phyloP scores from a whole-genome alignment of 2,329 filamentous ascomycete genomes.

The Neurospora sp. region DNA sequence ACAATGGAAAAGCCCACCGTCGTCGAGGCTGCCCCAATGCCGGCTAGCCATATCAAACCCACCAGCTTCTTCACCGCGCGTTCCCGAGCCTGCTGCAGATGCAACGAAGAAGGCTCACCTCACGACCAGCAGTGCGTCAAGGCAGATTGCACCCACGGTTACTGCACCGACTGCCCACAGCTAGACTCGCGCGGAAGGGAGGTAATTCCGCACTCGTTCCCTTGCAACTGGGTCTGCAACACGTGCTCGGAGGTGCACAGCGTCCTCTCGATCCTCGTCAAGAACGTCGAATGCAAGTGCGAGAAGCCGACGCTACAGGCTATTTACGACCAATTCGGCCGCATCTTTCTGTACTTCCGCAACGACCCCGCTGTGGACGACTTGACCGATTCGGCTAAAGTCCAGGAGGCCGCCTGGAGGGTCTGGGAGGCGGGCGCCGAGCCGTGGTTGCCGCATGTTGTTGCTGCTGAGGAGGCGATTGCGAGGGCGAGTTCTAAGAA shows the following conservation, averaged over 20 bases:
- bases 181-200: slow-evolving; percentile 3
- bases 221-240: slow-evolving; percentile 17
- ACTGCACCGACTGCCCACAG: slow-evolving; percentile 5
- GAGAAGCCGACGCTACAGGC: slow-evolving; percentile 16
- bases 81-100: not conserved
- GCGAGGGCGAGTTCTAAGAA: slow-evolving; percentile 2
- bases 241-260: slow-evolving; percentile 13
- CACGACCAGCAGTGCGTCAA: not conserved
- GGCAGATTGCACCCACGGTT: slow-evolving; percentile 2
- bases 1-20: not conserved
- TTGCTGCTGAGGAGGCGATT: slow-evolving; percentile 3
- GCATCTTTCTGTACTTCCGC: slow-evolving; percentile 19
- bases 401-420: slow-evolving; percentile 15
- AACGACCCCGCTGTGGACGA: slow-evolving; percentile 17
- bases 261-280: slow-evolving; percentile 10
- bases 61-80: not conserved
- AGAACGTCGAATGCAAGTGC: slow-evolving; percentile 8
- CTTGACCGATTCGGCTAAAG: slow-evolving; percentile 12
- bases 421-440: slow-evolving; percentile 14
- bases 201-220: slow-evolving; percentile 13
- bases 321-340: slow-evolving; percentile 20
- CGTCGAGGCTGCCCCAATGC: not conserved
- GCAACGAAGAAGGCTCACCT: not conserved
- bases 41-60: not conserved
- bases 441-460: slow-evolving; percentile 9